A percentile compares a stretch with the other conserved stretches of the same genome.
These are phyloP conservation scores for Rhizopus microsporus DNA, from an alignment of 371 early-diverging fungal species.

Conservation along the genomic window DNA sequence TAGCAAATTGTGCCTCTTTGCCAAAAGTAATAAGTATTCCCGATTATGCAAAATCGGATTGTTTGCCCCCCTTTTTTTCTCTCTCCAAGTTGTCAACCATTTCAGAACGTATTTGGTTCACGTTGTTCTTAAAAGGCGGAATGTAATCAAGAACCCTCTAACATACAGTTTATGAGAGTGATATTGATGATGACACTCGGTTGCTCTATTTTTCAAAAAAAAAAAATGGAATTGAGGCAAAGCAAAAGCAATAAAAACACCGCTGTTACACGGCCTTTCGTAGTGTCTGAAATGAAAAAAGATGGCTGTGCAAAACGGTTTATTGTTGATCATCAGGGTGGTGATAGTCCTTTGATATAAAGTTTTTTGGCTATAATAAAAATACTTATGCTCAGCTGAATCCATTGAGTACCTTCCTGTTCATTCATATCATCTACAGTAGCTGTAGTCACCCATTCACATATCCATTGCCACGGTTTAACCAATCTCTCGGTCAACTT, in stretches of 20 bases:
- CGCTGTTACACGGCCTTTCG: not conserved
- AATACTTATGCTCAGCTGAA: not conserved
- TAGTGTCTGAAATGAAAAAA: not conserved
- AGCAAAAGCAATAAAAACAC: not conserved
- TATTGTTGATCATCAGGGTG: not conserved
- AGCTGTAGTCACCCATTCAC: constrained; percentile 31
- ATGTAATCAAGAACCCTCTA: too few relatives aligned
- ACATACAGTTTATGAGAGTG: too few relatives aligned
- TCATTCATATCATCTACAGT: not conserved
- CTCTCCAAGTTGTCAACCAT: too few relatives aligned
- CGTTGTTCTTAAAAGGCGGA: too few relatives aligned
- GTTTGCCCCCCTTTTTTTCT: too few relatives aligned
- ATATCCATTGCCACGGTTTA: constrained; percentile 31
- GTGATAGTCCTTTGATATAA: not conserved
- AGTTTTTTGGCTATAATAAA: not conserved
- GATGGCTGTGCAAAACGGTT: constrained; percentile 1
- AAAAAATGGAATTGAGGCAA: constrained; percentile 1
- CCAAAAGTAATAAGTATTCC: too few relatives aligned
- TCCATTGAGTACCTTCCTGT: not conserved
- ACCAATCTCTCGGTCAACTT: constrained; percentile 33
- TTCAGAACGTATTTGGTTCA: too few relatives aligned
- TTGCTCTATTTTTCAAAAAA: too few relatives aligned
- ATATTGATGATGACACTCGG: too few relatives aligned
- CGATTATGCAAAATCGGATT: too few relatives aligned
- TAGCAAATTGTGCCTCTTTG: too few relatives aligned